Conservation (phyloP, 139 green algal species). For the Chlorella sp. region DNA sequence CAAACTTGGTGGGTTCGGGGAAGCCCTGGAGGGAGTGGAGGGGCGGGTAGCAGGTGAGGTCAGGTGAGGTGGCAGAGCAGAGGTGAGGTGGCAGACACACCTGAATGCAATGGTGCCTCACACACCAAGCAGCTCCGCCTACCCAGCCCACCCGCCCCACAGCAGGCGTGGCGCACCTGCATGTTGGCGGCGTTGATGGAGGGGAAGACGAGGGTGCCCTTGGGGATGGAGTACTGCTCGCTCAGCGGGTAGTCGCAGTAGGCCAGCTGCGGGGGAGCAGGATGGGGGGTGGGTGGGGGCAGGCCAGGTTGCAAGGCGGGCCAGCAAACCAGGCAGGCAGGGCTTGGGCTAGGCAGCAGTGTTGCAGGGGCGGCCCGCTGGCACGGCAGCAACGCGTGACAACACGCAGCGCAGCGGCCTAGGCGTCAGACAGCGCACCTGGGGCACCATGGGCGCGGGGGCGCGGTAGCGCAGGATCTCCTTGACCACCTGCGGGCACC, state of each 20-base stretch:
- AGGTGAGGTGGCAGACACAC: too few relatives aligned
- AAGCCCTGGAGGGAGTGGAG: constrained; percentile 60
- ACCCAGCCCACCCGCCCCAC: not conserved
- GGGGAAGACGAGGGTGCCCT: constrained; percentile 82
- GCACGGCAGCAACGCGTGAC: too few relatives aligned
- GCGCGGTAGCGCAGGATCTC: constrained; percentile 84
- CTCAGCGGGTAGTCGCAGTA: constrained; percentile 76
- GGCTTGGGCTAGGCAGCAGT: not conserved
- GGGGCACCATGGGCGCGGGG: constrained; percentile 85
- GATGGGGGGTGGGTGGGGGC: too few relatives aligned
- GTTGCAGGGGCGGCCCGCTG: too few relatives aligned
- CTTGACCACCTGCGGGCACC: constrained; percentile 65
- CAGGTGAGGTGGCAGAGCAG: not conserved
- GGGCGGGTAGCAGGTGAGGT: too few relatives aligned
- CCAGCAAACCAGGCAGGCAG: not conserved
- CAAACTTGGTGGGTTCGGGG: constrained; percentile 72
- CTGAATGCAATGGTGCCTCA: too few relatives aligned
- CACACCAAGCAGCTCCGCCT: too few relatives aligned
- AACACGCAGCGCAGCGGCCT: too few relatives aligned
- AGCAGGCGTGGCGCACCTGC: constrained; percentile 45
- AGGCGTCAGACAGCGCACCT: constrained; percentile 20
- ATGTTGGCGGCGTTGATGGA: constrained; percentile 61
- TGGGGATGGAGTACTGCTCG: constrained; percentile 72
- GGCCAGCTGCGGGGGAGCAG: constrained; percentile 54
- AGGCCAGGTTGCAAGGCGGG: not conserved